Evolutionary conservation across 2,329 filamentous ascomycete species (phyloP).

Genomic region (Aspergillus sp.): DNA sequence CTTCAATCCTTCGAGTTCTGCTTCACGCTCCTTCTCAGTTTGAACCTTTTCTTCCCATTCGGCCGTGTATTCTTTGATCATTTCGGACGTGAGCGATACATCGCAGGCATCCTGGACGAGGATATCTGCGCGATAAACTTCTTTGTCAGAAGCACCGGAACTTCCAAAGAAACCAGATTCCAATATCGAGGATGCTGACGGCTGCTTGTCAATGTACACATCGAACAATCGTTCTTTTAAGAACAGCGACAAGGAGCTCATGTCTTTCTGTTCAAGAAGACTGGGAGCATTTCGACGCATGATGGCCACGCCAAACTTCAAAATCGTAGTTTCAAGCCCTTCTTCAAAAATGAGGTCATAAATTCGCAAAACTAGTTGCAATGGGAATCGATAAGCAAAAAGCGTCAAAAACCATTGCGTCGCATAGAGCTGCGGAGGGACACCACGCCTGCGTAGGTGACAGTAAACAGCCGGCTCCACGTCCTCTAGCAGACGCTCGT

Average conservation of each 20-base stretch:
- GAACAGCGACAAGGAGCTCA: conserved; percentile 80
- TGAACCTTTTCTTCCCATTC: conserved; percentile 92
- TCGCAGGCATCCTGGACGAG: conserved; percentile 89
- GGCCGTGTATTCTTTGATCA: conserved; percentile 68
- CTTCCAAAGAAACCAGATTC: conserved; percentile 97
- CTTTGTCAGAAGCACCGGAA: conserved; percentile 82
- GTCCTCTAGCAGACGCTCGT: conserved; percentile 89
- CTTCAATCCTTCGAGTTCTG: conserved; percentile 69
- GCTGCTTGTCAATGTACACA: conserved; percentile 90
- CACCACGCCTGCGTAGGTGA: conserved; percentile 79
- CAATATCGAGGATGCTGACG: conserved; percentile 83
- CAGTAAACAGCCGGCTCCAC: conserved; percentile 91
- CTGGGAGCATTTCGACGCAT: conserved; percentile 88
- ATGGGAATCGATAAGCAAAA: conserved; percentile 95
- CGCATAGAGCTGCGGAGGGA: conserved; percentile 87
- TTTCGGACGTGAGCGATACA: conserved; percentile 74
- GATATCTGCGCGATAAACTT: conserved; percentile 89
- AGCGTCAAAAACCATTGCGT: conserved; percentile 98
- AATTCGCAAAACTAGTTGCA: conserved; percentile 91
- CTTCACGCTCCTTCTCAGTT: conserved; percentile 73
- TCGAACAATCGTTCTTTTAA: conserved; percentile 93
- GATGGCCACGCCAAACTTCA: conserved; percentile 89
- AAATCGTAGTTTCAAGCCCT: conserved; percentile 76
- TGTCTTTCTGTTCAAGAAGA: conserved; percentile 79
- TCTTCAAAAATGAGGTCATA: conserved; percentile 94